Evolutionary conservation across 1,284 basidiomycete species (phyloP).

Genomic region (Golubevia pallescens): DNA sequence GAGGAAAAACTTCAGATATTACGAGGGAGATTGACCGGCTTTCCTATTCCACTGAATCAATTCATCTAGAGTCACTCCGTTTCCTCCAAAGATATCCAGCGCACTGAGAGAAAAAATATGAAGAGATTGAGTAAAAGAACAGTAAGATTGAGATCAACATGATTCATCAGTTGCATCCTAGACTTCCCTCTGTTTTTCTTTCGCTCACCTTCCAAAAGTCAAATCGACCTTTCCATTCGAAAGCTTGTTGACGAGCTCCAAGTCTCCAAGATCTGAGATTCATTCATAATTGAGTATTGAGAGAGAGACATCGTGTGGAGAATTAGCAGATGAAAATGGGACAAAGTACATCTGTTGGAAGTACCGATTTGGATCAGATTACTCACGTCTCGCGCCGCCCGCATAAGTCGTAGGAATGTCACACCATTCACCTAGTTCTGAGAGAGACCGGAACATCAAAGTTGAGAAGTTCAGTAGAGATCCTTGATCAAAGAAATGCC

Average conservation of each 20-base stretch:
- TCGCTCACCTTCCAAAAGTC: slow-evolving; percentile 85
- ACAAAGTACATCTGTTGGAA: background rate
- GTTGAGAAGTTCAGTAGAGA: no score
- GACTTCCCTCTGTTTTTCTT: background rate
- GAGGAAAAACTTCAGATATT: no score
- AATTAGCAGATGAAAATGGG: no score
- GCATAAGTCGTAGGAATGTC: slow-evolving; percentile 93
- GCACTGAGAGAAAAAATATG: slow-evolving; percentile 67
- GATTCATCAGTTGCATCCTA: background rate
- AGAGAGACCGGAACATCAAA: background rate
- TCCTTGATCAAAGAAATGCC: no score
- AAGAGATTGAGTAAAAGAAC: slow-evolving; percentile 3
- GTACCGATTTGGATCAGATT: background rate
- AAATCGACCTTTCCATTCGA: slow-evolving; percentile 88
- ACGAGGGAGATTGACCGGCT: no score
- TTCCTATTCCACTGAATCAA: slow-evolving; percentile 68
- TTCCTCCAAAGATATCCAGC: slow-evolving; percentile 83
- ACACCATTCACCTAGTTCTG: slow-evolving; percentile 90
- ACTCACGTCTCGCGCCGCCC: slow-evolving; percentile 85
- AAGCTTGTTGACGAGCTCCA: slow-evolving; percentile 80
- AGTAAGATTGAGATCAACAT: slow-evolving; percentile 4
- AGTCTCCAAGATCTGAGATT: slow-evolving; percentile 83
- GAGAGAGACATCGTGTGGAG: slow-evolving; percentile 11
- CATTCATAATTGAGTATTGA: no score
- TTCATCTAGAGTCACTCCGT: slow-evolving; percentile 75